Evolutionary conservation across 2,329 filamentous ascomycete species (phyloP), one percentile per base, ranked within the genome.

Genomic region (Gliomastix tumulicola): DNA sequence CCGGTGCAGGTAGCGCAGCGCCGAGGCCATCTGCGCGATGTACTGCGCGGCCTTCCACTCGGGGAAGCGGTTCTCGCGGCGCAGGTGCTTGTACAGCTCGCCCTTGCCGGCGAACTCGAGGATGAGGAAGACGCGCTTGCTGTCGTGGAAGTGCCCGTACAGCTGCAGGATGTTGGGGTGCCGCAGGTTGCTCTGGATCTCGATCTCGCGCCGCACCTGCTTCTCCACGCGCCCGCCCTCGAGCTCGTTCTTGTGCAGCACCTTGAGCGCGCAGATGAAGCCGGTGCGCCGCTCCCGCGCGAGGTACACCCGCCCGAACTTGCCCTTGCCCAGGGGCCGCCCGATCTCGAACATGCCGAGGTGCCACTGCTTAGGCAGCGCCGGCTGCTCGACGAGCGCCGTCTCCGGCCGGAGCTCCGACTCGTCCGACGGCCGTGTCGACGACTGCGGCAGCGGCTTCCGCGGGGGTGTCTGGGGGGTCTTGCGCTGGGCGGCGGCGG

Each of bases 261-360:
- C 85, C 61, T 94, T 94, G 41, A 94, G 71, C 2, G 85, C 86
- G 62, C 86, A 94, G 44, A 94, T 83, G 62, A 89, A 94, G 43
- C 83, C 83, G 19, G 78, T 84, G 31, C 72, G 77, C 40, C 84
- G 78, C 61, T 92, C 86, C 38, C 86, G 82, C 34, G 85, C 86
- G 20, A 94, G 76, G 55, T 94, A 94, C 4, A 94, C 87, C 32
- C 86, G 76, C 3, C 86, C 86, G 53, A 92, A 94, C 56, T 92
- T 94, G 44, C 86, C 86, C 63, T 92, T 92, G 36, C 86, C 86
- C 4, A 94, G 68, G 2, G 86, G 85, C 48, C 87, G 84, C 27
- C 86, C 86, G 45, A 94, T 94, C 59, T 95, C 88, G 57, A 94
- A 94, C 86, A 94, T 94, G 61, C 87, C 85, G 5, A 95, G 76